Conservation (phyloP, 345 rosid genomes). For the Linum usitatissimum region DNA sequence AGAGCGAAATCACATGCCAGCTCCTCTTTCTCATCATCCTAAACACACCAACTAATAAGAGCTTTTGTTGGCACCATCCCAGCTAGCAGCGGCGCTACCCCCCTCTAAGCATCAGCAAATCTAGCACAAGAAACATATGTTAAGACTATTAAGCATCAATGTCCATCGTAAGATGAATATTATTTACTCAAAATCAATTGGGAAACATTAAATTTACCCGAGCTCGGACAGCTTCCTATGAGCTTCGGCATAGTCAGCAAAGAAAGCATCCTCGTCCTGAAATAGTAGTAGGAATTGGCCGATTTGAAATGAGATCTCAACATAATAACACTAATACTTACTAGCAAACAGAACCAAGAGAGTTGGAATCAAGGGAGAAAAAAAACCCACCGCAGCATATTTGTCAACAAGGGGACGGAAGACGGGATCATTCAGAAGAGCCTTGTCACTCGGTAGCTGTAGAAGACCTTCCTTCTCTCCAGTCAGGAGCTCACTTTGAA, state of each 20-base stretch:
- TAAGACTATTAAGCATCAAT: not conserved
- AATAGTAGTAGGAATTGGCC: not conserved
- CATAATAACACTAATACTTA: too few relatives aligned
- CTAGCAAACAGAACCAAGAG: not conserved
- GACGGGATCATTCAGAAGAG: constrained; percentile 66
- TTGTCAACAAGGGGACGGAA: constrained; percentile 87
- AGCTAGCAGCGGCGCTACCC: not conserved
- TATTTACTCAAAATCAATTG: not conserved
- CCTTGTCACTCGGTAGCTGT: constrained; percentile 72
- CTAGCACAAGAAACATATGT: constrained; percentile 20
- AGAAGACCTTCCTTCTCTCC: constrained; percentile 84
- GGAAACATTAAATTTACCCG: constrained; percentile 36
- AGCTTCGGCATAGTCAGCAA: constrained; percentile 67
- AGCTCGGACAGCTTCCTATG: constrained; percentile 91
- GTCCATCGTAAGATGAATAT: not conserved
- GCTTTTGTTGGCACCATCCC: constrained; percentile 8
- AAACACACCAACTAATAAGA: not conserved
- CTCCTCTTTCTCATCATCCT: not conserved
- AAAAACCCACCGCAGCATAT: constrained; percentile 58
- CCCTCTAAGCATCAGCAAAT: constrained; percentile 45
- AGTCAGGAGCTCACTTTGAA: constrained; percentile 60
- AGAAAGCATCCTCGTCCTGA: constrained; percentile 93
- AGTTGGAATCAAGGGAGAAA: not conserved
- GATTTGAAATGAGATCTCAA: not conserved
- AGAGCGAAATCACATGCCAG: too few relatives aligned